Evolutionary conservation across 169 alveolate species (phyloP).

Genomic region (Plasmodium gaboni): DNA sequence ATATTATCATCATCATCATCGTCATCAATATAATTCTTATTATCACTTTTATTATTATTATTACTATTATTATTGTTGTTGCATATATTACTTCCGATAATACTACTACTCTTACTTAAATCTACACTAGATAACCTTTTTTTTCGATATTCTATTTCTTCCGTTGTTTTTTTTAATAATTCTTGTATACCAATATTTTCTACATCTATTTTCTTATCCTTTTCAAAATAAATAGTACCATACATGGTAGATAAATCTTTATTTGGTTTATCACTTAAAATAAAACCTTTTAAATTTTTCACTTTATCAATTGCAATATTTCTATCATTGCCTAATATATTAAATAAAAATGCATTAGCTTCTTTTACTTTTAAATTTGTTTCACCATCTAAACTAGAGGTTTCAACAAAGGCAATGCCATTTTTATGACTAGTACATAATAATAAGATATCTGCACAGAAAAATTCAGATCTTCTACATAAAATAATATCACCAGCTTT

Average conservation of each 20-base stretch:
- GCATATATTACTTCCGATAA: conserved; percentile 8
- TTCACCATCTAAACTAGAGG: conserved; percentile 98
- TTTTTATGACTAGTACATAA: conserved; percentile 90
- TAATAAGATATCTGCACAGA: conserved; percentile 96
- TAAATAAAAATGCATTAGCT: conserved; percentile 76
- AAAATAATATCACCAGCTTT: conserved; percentile 96
- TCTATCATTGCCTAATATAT: conserved; percentile 28
- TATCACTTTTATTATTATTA: neutral
- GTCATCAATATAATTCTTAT: neutral
- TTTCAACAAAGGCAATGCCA: conserved; percentile 95
- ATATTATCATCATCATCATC: conserved; percentile 4
- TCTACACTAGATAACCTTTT: conserved; percentile 19
- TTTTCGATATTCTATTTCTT: conserved; percentile 22
- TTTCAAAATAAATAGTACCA: conserved; percentile 67
- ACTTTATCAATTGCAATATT: conserved; percentile 38
- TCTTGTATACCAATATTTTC: neutral
- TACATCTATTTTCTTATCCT: conserved; percentile 24
- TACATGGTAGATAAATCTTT: conserved; percentile 69
- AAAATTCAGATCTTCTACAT: conserved; percentile 88
- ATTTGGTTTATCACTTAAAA: conserved; percentile 65
- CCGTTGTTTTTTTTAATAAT: conserved; percentile 17
- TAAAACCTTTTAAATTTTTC: conserved; percentile 64
- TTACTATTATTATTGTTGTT: no score
- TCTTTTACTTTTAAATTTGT: conserved; percentile 93
- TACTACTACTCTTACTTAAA: conserved; percentile 32